Percentiles rank a stretch among this genome's conserved stretches.
Conservation (phyloP, 2,329 filamentous ascomycete genomes). For the Alternaria longipes region DNA sequence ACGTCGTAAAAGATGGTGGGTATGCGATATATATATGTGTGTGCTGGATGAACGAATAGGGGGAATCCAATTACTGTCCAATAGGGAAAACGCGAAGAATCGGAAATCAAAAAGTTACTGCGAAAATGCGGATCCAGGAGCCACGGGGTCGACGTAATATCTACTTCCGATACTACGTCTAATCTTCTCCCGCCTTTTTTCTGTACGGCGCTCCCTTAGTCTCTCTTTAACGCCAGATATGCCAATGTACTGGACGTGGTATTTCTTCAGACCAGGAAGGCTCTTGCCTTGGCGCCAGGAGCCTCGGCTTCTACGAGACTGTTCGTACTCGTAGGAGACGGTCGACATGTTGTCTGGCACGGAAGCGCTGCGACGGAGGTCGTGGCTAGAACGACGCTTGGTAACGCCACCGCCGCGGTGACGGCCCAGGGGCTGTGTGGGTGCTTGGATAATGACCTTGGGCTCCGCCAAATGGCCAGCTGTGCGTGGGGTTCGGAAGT, state of each 20-base stretch:
- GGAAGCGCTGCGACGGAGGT: slow-evolving; percentile 23
- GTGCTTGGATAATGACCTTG: slow-evolving; percentile 39
- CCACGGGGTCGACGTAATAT: slow-evolving; percentile 47
- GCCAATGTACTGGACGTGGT: slow-evolving; percentile 62
- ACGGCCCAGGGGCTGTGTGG: slow-evolving; percentile 30
- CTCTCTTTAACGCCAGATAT: slow-evolving; percentile 60
- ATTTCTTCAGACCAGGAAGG: slow-evolving; percentile 55
- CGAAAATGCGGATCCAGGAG: neutral
- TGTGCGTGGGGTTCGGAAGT: slow-evolving; percentile 25
- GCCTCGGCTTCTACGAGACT: slow-evolving; percentile 11
- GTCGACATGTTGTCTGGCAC: slow-evolving; percentile 27
- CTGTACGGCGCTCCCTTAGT: slow-evolving; percentile 57
- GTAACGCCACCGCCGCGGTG: slow-evolving; percentile 32
- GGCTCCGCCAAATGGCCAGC: slow-evolving; percentile 27
- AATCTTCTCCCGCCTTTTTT: slow-evolving; percentile 63
- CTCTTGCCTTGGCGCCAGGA: slow-evolving; percentile 44
- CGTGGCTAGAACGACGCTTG: slow-evolving; percentile 29
- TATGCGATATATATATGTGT: slow-evolving; percentile 1
- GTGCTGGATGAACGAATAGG: neutral
- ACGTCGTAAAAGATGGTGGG: slow-evolving; percentile 5
- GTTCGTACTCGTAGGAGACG: slow-evolving; percentile 24
- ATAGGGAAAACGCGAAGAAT: neutral
- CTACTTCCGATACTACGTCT: slow-evolving; percentile 63
- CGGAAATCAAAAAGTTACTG: neutral
- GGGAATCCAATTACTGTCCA: neutral